Evolutionary conservation across 1,284 basidiomycete species (phyloP).

Genomic region (Ustilago xerochloae): DNA sequence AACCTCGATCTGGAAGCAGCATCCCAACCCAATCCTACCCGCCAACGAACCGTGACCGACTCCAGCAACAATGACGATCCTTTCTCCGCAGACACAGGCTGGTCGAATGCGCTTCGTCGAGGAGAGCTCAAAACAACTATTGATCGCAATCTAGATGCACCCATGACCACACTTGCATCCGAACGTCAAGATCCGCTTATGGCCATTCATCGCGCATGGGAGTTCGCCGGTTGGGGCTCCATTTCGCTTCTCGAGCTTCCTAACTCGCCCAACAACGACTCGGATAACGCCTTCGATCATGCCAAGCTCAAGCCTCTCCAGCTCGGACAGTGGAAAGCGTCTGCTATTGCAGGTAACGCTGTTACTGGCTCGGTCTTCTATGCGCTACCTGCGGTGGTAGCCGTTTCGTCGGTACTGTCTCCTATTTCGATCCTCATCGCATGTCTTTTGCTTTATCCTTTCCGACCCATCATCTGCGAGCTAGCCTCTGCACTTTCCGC

Average conservation of each 20-base stretch:
- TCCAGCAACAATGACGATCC: constrained; percentile 3
- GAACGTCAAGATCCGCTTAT: constrained; percentile 43
- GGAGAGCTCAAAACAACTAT: constrained; percentile 31
- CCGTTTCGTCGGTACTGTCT: constrained; percentile 45
- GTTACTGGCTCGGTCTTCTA: constrained; percentile 59
- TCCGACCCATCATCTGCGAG: constrained; percentile 55
- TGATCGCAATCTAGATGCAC: background rate
- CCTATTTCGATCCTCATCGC: constrained; percentile 57
- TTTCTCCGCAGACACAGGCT: constrained; percentile 12
- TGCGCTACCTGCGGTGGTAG: constrained; percentile 54
- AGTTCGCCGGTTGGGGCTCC: constrained; percentile 60
- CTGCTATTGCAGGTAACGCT: constrained; percentile 56
- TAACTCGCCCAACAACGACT: background rate
- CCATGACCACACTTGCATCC: constrained; percentile 25
- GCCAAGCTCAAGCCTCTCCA: constrained; percentile 3
- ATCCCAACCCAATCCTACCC: background rate
- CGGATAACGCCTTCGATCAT: background rate
- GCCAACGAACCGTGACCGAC: background rate
- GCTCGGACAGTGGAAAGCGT: constrained; percentile 52
- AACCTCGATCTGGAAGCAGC: constrained; percentile 39
- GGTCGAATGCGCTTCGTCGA: constrained; percentile 25
- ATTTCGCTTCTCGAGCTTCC: constrained; percentile 57
- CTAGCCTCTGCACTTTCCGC: constrained; percentile 45
- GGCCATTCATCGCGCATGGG: constrained; percentile 47
- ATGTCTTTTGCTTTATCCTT: constrained; percentile 51